These are phyloP conservation scores for Ploettnerulaceae sp. DNA, from an alignment of 2,329 filamentous ascomycete genomes.

Conservation along the genomic window DNA sequence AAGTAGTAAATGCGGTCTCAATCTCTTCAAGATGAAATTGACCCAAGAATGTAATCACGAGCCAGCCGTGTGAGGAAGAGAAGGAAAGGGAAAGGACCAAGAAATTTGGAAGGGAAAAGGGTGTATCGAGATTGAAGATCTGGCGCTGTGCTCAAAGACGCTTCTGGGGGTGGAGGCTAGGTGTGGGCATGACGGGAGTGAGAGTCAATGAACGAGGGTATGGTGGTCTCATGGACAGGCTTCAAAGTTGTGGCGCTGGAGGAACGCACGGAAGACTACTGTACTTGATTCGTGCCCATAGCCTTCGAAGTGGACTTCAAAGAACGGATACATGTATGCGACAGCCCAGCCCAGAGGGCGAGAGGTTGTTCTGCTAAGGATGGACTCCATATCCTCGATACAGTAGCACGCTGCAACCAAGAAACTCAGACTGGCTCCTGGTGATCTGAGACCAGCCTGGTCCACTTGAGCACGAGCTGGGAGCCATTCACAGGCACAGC, in stretches of 20 bases:
- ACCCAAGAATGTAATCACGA: conserved; percentile 30
- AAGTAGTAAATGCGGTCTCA: conserved; percentile 8
- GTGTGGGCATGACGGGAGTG: conserved; percentile 8
- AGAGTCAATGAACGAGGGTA: not conserved
- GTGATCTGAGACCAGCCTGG: conserved; percentile 10
- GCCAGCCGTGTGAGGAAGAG: conserved; percentile 32
- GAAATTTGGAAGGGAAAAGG: conserved; percentile 21
- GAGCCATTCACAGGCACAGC: not conserved
- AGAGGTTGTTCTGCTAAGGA: not conserved
- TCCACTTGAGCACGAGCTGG: not conserved
- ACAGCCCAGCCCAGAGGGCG: not conserved
- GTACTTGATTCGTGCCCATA: conserved; percentile 6
- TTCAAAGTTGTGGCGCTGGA: conserved; percentile 8
- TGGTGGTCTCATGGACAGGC: conserved; percentile 8
- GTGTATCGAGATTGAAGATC: conserved; percentile 21
- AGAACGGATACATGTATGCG: conserved; percentile 6
- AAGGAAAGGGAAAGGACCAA: conserved; percentile 16
- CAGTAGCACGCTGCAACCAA: conserved; percentile 3
- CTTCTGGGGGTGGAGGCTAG: conserved; percentile 14
- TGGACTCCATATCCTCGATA: conserved; percentile 2
- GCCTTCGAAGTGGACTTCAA: not conserved
- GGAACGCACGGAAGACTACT: conserved; percentile 6
- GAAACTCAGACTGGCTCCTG: not conserved
- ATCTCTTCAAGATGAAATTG: conserved; percentile 17
- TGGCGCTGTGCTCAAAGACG: conserved; percentile 10